Conservation (phyloP, 139 green algal genomes). For the Trebouxia sp. region DNA sequence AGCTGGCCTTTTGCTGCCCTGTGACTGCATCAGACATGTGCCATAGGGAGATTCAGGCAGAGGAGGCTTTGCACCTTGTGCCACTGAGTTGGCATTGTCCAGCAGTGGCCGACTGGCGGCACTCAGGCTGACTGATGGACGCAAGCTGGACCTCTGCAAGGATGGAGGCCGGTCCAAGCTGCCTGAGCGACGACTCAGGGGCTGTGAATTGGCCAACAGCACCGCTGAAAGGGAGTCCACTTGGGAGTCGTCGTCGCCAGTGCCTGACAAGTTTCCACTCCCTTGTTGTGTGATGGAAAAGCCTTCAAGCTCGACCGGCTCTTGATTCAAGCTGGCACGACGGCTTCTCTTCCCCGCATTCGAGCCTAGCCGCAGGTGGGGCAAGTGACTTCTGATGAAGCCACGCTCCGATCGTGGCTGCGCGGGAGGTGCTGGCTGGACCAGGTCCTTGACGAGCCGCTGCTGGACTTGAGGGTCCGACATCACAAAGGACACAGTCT, state of each 20-base stretch:
- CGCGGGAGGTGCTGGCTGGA: not conserved
- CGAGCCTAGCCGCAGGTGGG: not conserved
- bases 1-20: not conserved
- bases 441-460: not conserved
- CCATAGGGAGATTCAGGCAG: no score
- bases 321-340: not conserved
- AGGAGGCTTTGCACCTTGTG: no score
- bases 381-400: conserved; percentile 12
- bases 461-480: not conserved
- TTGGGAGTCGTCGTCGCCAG: not conserved
- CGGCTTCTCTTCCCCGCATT: not conserved
- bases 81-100: not conserved
- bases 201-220: not conserved
- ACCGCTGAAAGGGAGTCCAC: not conserved
- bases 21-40: no score
- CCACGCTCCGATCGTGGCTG: not conserved
- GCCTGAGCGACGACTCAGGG: not conserved
- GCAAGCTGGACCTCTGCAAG: conserved; percentile 4
- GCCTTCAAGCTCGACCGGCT: not conserved
- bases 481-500: conserved; percentile 14
- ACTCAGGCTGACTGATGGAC: not conserved
- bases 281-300: not conserved
- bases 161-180: not conserved
- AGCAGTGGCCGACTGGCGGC: not conserved
- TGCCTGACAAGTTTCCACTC: not conserved